Base-by-base conservation (phyloP, 176 grass and related monocot genomes). In the Juncus effusus region DNA sequence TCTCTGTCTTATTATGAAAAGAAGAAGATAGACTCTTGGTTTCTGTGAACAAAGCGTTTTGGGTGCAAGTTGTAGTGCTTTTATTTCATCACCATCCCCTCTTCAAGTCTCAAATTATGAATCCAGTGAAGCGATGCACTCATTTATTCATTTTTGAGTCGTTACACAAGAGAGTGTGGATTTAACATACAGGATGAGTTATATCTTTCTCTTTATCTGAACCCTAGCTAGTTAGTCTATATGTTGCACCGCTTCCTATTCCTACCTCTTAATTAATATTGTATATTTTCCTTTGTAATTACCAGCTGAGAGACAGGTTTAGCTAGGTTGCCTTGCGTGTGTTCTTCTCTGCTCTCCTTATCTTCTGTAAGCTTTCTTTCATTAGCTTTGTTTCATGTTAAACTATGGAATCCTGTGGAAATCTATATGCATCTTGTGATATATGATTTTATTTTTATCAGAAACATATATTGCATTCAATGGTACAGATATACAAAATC, bases 11-110 rank as follows among this genome's bases (percentile, higher is more conserved):
- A 70, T 74, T 73, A 41, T 79, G 59, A 52, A 58, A 79, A 77
- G 73, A 36, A 70, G 42, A 49, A 75, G 81, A 37, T 76, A 28
- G 52, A 78, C 68, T 60, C 71, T 97, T 86, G 88, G 68, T 84
- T 75, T 86, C 67, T 76, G 83, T 82, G 88, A 84, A 60, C 74
- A 83, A 78, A 73, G 62, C 76, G 76, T 67, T 77, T 67, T 61
- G 78, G 51, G 68, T 59, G 68, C 68, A 72, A 72, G 13, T 72
- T 72, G 77, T 47, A 70, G 80, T 65, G 70, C 51, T 85, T 76
- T 71, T 79, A 66, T 47, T 47, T 47, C 44, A 47, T 6, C 9
- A 5, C 44, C 6, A 47, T 47, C 1, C 9, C 9, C 44, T 47
- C 6, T 47, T 6, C 4, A 47, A 5, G 0, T 47, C 44, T 6